Evolutionary conservation across 139 green algal genomes (phyloP).

Genomic region (Volvox reticuliferus): DNA sequence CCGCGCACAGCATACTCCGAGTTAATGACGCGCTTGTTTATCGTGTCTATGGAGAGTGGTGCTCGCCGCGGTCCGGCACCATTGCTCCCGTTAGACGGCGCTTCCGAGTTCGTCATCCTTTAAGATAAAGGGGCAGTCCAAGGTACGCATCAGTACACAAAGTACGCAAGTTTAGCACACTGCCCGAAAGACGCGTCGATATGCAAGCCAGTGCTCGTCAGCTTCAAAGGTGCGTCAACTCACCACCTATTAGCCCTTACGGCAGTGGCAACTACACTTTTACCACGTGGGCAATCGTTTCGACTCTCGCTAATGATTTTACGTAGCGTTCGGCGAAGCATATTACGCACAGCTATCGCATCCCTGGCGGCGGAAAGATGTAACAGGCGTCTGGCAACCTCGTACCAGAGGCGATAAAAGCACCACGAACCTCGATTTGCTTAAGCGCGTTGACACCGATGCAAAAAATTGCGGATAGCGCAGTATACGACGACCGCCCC

Average conservation of each 20-base stretch:
- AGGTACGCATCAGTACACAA: not conserved
- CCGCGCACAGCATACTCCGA: conserved; percentile 89
- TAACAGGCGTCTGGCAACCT: not conserved
- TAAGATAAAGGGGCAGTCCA: not conserved
- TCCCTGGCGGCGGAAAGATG: not conserved
- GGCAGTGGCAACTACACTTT: not conserved
- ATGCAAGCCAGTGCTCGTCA: not conserved
- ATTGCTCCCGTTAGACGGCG: conserved; percentile 13
- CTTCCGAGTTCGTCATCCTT: conserved; percentile 37
- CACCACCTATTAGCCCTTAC: not conserved
- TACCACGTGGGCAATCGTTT: not conserved
- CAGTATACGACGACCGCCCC: not conserved
- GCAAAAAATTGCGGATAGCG: not conserved
- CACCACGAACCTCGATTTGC: not conserved
- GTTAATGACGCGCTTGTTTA: conserved; percentile 60
- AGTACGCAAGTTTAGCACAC: no score
- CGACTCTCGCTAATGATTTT: not conserved
- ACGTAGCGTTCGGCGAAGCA: not conserved
- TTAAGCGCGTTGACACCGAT: not conserved
- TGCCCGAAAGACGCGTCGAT: no score
- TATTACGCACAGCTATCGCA: not conserved
- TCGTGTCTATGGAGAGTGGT: conserved; percentile 52
- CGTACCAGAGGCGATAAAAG: not conserved
- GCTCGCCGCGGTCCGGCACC: not conserved
- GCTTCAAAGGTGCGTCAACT: not conserved